Base-by-base conservation (phyloP, 768 basidiomycete species). In the Leccinum disarticulatum region DNA sequence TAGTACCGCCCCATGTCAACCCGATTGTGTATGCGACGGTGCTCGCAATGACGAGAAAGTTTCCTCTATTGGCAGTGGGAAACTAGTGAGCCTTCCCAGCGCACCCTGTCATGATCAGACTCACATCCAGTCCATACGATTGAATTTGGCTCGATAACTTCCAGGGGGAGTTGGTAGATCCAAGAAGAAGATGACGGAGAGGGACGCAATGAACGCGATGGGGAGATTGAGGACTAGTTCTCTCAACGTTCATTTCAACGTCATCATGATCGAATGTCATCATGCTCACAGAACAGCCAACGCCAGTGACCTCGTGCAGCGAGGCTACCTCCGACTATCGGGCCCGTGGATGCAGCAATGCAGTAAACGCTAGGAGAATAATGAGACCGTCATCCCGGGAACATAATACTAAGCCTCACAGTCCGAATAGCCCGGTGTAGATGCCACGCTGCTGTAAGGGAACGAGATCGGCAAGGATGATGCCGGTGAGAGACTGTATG, bases 1-100 rank as follows among this genome's bases (percentile, higher is more conserved):
- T 61, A 6, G 74, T 68, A 7, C 83, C 82, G 2, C 77, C 83
- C 80, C 75, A 77, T 9, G 79, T 75, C 52, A 79, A 57, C 14
- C 68, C 76, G 38, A 78, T 64, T 8, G 70, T 65, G 25, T 60
- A 58, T 28, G 72, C 64, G 4, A 68, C 66, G 1, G 74, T 73
- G 28, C 70, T 68, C 1, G 63, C 57, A 35, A 74, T 73, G 15
- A 79, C 58, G 6, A 78, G 48, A 3, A 70, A 11, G 47, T 77
- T 79, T 7, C 77, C 76, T 22, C 80, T 79, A n/a, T 41, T 17
- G 41, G 41, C 3, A 30, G 17, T 9, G 25, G 19, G 64, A 36
- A 4, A 14, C 1, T 11, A n/a, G 30, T 56, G 22, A 66, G 33
- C 17, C 17, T n/a, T 22, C 27, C 4, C n/a, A 46, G n/a, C 3